These are phyloP conservation scores for Dactylis glomerata DNA, from an alignment of 176 grass and related monocot genomes.

Conservation along the genomic window DNA sequence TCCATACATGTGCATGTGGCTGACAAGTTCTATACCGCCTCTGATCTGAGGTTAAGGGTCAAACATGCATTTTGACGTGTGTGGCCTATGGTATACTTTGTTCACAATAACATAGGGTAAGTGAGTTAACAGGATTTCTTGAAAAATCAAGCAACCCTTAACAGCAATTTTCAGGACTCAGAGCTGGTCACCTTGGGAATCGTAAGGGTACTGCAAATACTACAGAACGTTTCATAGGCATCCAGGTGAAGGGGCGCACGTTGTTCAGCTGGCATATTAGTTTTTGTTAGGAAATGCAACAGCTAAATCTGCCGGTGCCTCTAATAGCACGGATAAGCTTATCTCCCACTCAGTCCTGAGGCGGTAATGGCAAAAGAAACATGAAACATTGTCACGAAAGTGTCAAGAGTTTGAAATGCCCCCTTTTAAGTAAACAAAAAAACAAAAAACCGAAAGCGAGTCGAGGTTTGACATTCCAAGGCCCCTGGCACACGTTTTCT, in stretches of 20 bases:
- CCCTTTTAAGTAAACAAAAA: neutral
- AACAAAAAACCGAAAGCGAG: neutral
- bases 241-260: neutral
- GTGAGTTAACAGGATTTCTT: neutral
- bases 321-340: neutral
- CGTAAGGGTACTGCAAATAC: neutral
- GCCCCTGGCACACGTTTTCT: neutral
- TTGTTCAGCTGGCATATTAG: neutral
- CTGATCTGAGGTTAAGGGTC: neutral
- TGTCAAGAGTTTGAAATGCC: neutral
- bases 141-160: neutral
- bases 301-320: neutral
- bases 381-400: neutral
- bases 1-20: neutral
- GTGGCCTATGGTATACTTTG: neutral
- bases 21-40: neutral
- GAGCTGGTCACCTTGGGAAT: neutral
- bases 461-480: neutral
- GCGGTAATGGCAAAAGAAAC: neutral
- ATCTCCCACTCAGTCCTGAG: neutral
- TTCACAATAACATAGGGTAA: neutral
- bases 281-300: neutral
- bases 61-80: neutral
- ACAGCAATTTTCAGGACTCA: neutral
- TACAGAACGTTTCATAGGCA: neutral